Base-by-base conservation (phyloP, 148 eudicot genomes). In the Polygonum maritimum region DNA sequence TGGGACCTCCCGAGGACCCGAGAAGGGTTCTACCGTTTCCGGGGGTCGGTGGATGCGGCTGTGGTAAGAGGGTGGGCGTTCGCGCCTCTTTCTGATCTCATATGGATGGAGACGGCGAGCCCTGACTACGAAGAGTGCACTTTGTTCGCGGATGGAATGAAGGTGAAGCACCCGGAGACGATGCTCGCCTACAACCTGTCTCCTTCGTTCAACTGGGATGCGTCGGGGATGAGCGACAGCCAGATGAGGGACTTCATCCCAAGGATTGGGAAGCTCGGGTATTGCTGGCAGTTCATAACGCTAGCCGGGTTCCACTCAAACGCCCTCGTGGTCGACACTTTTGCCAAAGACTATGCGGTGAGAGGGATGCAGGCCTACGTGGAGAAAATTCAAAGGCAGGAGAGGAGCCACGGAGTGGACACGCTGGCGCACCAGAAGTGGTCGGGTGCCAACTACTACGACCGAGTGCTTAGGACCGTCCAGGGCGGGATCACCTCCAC, bases 161-260 rank as follows among this genome's bases (percentile, higher is more conserved):
- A 88, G 65, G 71, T 81, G 0, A 72, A 69, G 80, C 77, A 70
- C 5, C 97, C 93, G 0, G 91, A 91, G 77, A 85, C 74, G 2
- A 91, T 91, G 97, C 54, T 91, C 63, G 93, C 97, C 2, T 91
- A 89, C 74, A 91, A 91, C 76, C 81, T 91, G 0, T 91, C 97
- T 0, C 97, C 97, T 8, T 91, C 97, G 0, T 91, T 91, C 83
- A 89, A 91, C 76, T 91, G 97, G 97, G 97, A 91, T n/a, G 93
- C 97, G 0, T 85, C 97, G 0, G 90, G 90, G 1, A 91, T 91
- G 97, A 89, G 14, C 0, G 91, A 91, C 74, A 77, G 81, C 15
- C 93, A 91, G 67, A 91, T 86, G 91, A 80, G 65, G 87, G 93
- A 91, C 52, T 91, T 91, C 83, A 91, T 91, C 6, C 93, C 97